Conservation (phyloP, 2,329 filamentous ascomycete genomes). For the Chrysosporium keratinophilum region DNA sequence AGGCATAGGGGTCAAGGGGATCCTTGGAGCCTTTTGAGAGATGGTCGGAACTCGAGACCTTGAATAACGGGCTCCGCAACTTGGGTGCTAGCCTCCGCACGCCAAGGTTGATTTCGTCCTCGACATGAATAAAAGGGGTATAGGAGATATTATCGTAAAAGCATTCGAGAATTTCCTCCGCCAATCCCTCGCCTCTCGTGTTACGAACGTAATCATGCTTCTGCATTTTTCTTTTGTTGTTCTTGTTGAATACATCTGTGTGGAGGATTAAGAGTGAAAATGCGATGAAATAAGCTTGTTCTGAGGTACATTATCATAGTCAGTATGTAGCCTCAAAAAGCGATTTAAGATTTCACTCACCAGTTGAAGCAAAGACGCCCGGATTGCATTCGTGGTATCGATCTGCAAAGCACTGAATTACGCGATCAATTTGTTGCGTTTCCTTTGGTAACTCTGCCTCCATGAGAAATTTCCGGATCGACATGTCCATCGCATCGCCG, state of each 20-base stretch:
- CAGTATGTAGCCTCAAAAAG: neutral
- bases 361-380: slow-evolving; percentile 75
- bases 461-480: slow-evolving; percentile 88
- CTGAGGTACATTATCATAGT: slow-evolving; percentile 27
- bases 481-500: slow-evolving; percentile 96
- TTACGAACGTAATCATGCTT: slow-evolving; percentile 93
- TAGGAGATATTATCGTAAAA: slow-evolving; percentile 99
- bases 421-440: slow-evolving; percentile 94
- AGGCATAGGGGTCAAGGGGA: slow-evolving; percentile 85
- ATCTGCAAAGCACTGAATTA: slow-evolving; percentile 87
- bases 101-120: slow-evolving; percentile 68
- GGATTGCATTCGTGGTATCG: slow-evolving; percentile 98
- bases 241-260: slow-evolving; percentile 99
- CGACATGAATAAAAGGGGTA: slow-evolving; percentile 94
- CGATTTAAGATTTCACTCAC: slow-evolving; percentile 27
- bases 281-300: slow-evolving; percentile 96
- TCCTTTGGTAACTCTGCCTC: slow-evolving; percentile 93
- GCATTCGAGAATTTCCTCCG: slow-evolving; percentile 83
- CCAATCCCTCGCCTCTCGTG: slow-evolving; percentile 81
- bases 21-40: slow-evolving; percentile 60
- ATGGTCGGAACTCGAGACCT: slow-evolving; percentile 53
- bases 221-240: slow-evolving; percentile 99
- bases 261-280: slow-evolving; percentile 95
- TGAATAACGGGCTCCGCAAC: slow-evolving; percentile 59
- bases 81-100: slow-evolving; percentile 63